These are phyloP conservation scores for Metschnikowia proteae DNA, from an alignment of 805 yeast species.

Conservation along the genomic window DNA sequence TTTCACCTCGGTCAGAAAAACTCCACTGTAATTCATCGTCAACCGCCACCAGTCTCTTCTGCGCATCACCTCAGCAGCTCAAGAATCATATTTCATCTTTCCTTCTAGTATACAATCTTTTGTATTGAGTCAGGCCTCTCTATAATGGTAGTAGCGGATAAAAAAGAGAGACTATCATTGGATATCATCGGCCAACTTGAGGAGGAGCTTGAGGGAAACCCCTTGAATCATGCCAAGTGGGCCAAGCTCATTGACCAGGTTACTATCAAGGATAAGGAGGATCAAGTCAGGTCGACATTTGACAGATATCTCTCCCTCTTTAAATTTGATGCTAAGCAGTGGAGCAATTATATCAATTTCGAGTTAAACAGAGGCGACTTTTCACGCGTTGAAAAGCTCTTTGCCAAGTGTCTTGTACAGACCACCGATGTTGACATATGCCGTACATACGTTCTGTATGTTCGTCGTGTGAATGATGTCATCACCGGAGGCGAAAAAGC, in stretches of 20 bases:
- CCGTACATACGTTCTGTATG: constrained; percentile 72
- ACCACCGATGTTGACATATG: constrained; percentile 68
- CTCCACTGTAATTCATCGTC: background rate
- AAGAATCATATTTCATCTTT: background rate
- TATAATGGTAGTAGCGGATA: constrained; percentile 13
- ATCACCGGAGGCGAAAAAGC: constrained; percentile 83
- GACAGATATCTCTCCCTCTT: constrained; percentile 60
- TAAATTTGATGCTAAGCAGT: constrained; percentile 61
- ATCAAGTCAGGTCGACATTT: constrained; percentile 54
- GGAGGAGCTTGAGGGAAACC: constrained; percentile 50
- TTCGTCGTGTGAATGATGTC: constrained; percentile 63
- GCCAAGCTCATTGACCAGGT: constrained; percentile 49
- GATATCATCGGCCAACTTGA: constrained; percentile 60
- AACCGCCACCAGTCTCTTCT: background rate
- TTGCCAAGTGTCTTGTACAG: constrained; percentile 58
- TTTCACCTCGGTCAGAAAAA: constrained; percentile 2
- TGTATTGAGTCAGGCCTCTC: background rate
- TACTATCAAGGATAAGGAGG: constrained; percentile 51
- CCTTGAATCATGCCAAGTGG: constrained; percentile 57
- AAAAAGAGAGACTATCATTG: constrained; percentile 26
- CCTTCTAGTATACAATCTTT: background rate
- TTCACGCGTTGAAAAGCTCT: constrained; percentile 60
- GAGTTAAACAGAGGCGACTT: constrained; percentile 65
- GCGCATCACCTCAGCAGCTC: background rate
- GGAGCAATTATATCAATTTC: constrained; percentile 68